Evolutionary conservation across 2,329 filamentous ascomycete species (phyloP), one percentile per base, ranked within the genome.

Genomic region (Trichophyton benhamiae): DNA sequence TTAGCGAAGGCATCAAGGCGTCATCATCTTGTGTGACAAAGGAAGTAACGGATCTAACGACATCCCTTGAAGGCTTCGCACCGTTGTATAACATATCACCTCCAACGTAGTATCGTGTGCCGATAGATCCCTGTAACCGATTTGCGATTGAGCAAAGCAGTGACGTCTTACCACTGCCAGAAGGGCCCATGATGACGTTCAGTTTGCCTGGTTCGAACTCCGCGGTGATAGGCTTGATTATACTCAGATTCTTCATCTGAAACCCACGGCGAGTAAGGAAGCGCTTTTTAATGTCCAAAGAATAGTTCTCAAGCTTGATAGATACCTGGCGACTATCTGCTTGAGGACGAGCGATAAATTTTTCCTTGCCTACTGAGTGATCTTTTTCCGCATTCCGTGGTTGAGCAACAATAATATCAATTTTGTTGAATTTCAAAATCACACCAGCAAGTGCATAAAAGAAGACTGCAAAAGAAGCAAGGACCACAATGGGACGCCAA

Each of bases 21-120:
- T 90, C 87, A 61, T 91, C 88, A 63, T 90, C 87, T 65, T 91
- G 88, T 22, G 86, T 88, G 5, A 91, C 87, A 64, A 89, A 91
- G 0, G 87, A 89, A 48, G 85, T 87, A 0, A 89, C 81, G 0
- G 87, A 88, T 33, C 85, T 80, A 38, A 91, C 79, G 2, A 91
- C 87, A 0, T 83, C 80, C 58, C 84, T 80, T 0, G 86, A 87
- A 0, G 87, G 87, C 1, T 81, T 74, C 0, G 86, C 82, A 0
- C 82, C 84, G 66, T 91, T 91, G 70, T 90, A 89, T 0, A 81
- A 79, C 70, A 91, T 81, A 53, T 78, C 79, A 0, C 88, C 88
- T 3, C 77, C 78, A 2, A 82, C 76, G 3, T 75, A 77, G 67
- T 91, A 91, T 61, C 78, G 79, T 0, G 84, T 88, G 1, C 80